Percentiles rank a stretch among this genome's conserved stretches.
Evolutionary conservation across 345 rosid genomes (phyloP).

Genomic region (Cardamine occulta): DNA sequence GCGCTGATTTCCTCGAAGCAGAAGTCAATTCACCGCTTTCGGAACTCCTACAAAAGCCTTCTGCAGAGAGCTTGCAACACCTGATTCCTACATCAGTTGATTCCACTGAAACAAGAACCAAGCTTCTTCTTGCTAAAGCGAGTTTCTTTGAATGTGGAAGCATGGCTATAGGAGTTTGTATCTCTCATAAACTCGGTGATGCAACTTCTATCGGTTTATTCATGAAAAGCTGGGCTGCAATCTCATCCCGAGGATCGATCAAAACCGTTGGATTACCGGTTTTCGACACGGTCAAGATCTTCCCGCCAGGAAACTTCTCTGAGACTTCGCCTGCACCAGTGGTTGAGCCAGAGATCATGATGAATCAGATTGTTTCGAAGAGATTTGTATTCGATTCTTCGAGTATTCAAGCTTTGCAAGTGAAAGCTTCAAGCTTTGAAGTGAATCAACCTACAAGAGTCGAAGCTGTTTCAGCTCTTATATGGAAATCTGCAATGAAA

Average conservation of each 20-base stretch:
- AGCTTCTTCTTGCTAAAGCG: slow-evolving; percentile 44
- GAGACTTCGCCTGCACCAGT: slow-evolving; percentile 45
- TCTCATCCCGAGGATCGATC: slow-evolving; percentile 28
- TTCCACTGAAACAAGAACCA: slow-evolving; percentile 23
- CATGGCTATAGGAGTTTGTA: slow-evolving; percentile 41
- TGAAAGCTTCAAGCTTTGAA: slow-evolving; percentile 38
- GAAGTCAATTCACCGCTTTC: slow-evolving; percentile 40
- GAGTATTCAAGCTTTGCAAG: slow-evolving; percentile 38
- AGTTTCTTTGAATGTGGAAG: slow-evolving; percentile 47
- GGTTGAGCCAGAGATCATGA: slow-evolving; percentile 39
- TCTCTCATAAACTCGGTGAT: slow-evolving; percentile 44
- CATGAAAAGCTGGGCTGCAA: slow-evolving; percentile 46
- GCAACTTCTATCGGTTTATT: slow-evolving; percentile 29
- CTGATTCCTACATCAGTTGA: slow-evolving; percentile 46
- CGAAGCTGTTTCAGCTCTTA: slow-evolving; percentile 57
- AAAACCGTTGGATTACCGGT: slow-evolving; percentile 32
- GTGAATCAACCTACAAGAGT: slow-evolving; percentile 52
- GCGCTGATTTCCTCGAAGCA: slow-evolving; percentile 49
- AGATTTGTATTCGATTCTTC: slow-evolving; percentile 31
- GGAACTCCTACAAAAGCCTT: slow-evolving; percentile 31
- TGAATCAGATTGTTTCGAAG: slow-evolving; percentile 33
- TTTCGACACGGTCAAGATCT: slow-evolving; percentile 21
- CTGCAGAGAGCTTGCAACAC: slow-evolving; percentile 30
- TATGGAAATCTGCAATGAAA: slow-evolving; percentile 48
- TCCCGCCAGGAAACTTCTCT: slow-evolving; percentile 40